Conservation (phyloP, 163 green algal genomes). For the Scenedesmus sp. region DNA sequence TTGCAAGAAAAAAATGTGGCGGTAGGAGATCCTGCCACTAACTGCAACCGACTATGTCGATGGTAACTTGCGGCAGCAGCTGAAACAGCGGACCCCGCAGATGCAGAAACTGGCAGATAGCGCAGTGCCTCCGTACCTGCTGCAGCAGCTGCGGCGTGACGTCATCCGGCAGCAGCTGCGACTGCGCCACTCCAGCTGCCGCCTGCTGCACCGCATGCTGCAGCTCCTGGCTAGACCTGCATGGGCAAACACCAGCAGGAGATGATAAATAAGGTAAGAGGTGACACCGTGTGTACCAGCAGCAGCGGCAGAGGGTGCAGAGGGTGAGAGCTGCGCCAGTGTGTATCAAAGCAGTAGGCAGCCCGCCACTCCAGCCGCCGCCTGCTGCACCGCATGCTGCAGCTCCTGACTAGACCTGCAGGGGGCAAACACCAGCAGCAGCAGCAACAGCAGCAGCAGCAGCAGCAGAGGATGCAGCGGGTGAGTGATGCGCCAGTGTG, state of each 20-base stretch:
- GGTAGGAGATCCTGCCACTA: too few species aligned
- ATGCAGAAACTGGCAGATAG: background rate
- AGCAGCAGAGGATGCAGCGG: conserved; percentile 47
- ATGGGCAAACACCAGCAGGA: background rate
- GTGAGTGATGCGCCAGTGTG: conserved; percentile 53
- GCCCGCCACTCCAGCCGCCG: conserved; percentile 44
- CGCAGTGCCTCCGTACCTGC: background rate
- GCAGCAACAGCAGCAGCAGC: background rate
- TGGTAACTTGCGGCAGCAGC: too few species aligned
- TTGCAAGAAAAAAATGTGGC: too few species aligned
- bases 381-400: conserved; percentile 61
- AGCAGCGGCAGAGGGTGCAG: conserved; percentile 52
- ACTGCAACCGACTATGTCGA: too few species aligned
- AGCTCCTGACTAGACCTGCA: conserved; percentile 82
- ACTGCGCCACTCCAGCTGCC: conserved; percentile 39
- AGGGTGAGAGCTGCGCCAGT: conserved; percentile 27
- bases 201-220: conserved; percentile 63
- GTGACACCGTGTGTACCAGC: background rate
- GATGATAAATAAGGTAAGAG: background rate
- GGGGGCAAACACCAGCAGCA: too few species aligned
- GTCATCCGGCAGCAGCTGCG: conserved; percentile 56
- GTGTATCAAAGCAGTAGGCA: conserved; percentile 55
- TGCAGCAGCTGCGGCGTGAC: conserved; percentile 60
- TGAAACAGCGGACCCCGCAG: too few species aligned
- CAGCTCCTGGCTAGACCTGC: conserved; percentile 82